Conservation (phyloP, 345 rosid genomes). For the Citrus medica region DNA sequence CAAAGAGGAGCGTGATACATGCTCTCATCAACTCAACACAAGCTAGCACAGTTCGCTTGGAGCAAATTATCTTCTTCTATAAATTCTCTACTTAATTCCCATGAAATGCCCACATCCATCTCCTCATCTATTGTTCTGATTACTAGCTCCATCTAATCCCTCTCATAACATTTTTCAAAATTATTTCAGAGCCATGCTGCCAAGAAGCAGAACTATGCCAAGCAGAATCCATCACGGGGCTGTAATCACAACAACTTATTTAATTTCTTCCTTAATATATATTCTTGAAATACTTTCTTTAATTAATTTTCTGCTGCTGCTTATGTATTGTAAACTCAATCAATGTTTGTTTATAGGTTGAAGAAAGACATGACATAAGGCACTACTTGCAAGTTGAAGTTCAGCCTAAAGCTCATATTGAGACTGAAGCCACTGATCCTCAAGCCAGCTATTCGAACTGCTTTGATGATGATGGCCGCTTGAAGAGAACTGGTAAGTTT, state of each 20-base stretch:
- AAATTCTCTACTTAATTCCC: neutral
- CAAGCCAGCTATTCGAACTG: slow-evolving; percentile 43
- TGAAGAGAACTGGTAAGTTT: slow-evolving; percentile 49
- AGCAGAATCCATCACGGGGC: slow-evolving; percentile 44
- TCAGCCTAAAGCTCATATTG: slow-evolving; percentile 27
- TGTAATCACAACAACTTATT: slow-evolving; percentile 11
- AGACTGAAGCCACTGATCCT: slow-evolving; percentile 29
- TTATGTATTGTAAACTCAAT: neutral
- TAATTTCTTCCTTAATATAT: neutral
- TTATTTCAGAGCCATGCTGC: slow-evolving; percentile 29
- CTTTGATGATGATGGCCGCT: slow-evolving; percentile 60
- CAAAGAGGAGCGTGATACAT: neutral
- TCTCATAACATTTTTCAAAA: neutral
- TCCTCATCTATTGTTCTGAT: neutral
- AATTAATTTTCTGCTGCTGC: neutral
- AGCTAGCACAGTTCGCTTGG: neutral
- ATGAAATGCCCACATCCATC: neutral
- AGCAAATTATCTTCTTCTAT: neutral
- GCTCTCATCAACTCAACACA: neutral
- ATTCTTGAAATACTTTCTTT: neutral
- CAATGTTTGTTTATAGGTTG: slow-evolving; percentile 28
- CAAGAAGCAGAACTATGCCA: slow-evolving; percentile 58
- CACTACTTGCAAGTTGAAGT: slow-evolving; percentile 52
- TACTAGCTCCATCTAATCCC: neutral
- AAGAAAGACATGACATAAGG: slow-evolving; percentile 47